These are phyloP conservation scores for Euphorbia schlechtendalii DNA, from an alignment of 441 rosid genomes.

Conservation along the genomic window DNA sequence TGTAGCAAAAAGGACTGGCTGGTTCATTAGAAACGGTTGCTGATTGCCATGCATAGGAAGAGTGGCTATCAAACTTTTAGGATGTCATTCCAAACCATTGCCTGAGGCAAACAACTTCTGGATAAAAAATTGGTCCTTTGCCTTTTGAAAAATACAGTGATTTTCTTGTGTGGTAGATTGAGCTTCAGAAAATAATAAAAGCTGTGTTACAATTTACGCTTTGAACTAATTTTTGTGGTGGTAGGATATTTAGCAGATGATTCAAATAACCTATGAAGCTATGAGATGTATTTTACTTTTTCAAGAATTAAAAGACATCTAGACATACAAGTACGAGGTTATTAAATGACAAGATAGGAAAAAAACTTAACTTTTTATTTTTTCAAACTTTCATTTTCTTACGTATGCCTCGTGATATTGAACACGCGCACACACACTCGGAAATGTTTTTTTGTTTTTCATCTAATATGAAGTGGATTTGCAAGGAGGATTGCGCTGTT, in stretches of 20 bases:
- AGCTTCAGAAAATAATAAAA: not conserved
- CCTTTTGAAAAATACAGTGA: not conserved
- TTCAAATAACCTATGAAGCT: no score
- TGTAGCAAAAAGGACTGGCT: not conserved
- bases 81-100: not conserved
- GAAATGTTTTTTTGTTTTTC: no score
- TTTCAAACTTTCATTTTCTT: no score
- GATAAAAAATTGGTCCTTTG: not conserved
- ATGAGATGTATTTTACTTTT: not conserved
- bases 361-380: no score
- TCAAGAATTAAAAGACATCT: not conserved
- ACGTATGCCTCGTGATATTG: not conserved
- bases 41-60: not conserved
- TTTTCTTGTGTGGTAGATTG: not conserved
- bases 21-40: not conserved
- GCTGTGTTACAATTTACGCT: not conserved
- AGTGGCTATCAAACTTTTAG: not conserved
- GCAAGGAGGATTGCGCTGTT: not conserved
- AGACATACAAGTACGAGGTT: not conserved
- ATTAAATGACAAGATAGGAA: not conserved
- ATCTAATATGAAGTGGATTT: not conserved
- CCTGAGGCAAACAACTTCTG: not conserved
- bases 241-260: not conserved
- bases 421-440: no score
- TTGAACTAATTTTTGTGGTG: not conserved